phyloP scores from a whole-genome alignment of 2,329 filamentous ascomycete genomes.

The Pseudocercospora fuligena region DNA sequence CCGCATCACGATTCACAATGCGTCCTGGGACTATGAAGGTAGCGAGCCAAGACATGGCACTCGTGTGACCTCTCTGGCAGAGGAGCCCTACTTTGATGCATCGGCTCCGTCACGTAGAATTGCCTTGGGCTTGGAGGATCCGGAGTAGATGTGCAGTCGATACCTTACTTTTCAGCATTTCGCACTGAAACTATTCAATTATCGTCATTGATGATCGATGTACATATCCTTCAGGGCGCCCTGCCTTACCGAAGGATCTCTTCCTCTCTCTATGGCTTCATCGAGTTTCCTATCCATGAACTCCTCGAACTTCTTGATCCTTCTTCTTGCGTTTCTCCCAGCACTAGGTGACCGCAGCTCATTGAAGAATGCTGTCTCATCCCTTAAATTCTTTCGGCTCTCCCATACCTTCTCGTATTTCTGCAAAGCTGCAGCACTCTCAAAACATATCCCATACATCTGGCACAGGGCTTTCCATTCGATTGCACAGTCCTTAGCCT shows the following conservation, averaged over 20 bases:
- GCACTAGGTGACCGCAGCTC: conserved; percentile 21
- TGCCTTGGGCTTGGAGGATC: conserved; percentile 61
- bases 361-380: conserved; percentile 22
- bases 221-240: not conserved
- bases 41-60: conserved; percentile 72
- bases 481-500: conserved; percentile 22
- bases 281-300: conserved; percentile 16
- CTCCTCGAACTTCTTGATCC: conserved; percentile 11
- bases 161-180: not conserved
- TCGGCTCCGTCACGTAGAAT: conserved; percentile 69
- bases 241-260: not conserved
- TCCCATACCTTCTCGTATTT: conserved; percentile 31
- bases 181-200: not conserved
- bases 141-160: not conserved
- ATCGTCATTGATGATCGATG: not conserved
- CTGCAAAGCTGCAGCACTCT: conserved; percentile 8
- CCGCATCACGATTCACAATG: conserved; percentile 39
- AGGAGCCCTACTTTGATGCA: conserved; percentile 71
- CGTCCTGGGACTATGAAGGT: conserved; percentile 58
- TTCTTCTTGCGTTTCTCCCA: conserved; percentile 11
- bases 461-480: conserved; percentile 24
- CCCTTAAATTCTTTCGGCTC: conserved; percentile 20
- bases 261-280: conserved; percentile 10
- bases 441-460: conserved; percentile 31
- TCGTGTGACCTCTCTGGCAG: conserved; percentile 69